A percentile compares a stretch with the other conserved stretches of the same genome.
Evolutionary conservation across 495 filamentous ascomycete species (phyloP).

Genomic region (Coniosporium apollinis): DNA sequence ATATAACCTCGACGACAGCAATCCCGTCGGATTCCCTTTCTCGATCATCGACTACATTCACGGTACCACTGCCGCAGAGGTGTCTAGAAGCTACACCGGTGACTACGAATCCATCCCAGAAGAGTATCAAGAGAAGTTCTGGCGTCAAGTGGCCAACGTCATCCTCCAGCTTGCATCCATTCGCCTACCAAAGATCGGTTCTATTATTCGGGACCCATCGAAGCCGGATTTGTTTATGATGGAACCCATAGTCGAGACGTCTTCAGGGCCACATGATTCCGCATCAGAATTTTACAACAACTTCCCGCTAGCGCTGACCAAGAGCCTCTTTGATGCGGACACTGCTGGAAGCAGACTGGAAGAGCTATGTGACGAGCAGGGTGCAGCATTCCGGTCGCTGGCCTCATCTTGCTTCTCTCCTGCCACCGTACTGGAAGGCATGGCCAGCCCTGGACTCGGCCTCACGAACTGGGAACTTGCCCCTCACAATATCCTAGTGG

Average conservation of each 20-base stretch:
- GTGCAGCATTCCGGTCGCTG: background rate
- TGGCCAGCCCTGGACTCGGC: background rate
- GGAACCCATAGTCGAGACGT: background rate
- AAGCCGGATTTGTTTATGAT: background rate
- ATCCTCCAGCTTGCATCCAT: background rate
- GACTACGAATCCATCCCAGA: background rate
- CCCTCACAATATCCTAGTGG: conserved; percentile 19
- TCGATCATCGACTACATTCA: background rate
- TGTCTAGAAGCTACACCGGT: background rate
- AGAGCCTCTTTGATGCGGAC: background rate
- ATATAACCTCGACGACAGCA: background rate
- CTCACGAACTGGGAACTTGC: conserved; percentile 12
- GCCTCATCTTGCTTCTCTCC: too few relatives aligned
- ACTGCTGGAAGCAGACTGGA: too few relatives aligned
- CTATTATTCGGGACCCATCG: background rate
- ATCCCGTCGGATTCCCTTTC: background rate
- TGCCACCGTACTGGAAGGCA: background rate
- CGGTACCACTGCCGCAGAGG: background rate
- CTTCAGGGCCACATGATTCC: background rate
- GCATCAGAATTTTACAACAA: background rate
- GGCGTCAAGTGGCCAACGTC: background rate
- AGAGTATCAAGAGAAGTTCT: background rate
- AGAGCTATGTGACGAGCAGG: background rate
- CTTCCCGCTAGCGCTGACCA: background rate
- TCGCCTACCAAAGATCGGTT: background rate